phyloP scores from a whole-genome alignment of 306 rosid species.

The Citrullus amarus region DNA sequence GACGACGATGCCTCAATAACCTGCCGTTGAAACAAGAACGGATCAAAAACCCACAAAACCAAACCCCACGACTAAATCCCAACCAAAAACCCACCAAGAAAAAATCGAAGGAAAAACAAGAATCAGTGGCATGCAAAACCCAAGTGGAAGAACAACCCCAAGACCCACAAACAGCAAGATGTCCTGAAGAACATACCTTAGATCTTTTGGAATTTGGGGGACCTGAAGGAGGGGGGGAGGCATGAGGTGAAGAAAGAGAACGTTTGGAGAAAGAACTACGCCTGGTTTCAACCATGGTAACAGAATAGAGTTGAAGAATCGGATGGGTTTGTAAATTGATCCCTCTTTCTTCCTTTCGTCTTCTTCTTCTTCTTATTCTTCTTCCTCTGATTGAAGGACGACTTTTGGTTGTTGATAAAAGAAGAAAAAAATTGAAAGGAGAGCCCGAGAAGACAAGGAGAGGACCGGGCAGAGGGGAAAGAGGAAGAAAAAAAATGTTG shows the following conservation, averaged over 20 bases:
- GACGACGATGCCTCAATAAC: conserved; percentile 61
- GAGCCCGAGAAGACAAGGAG: neutral
- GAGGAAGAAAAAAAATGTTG: neutral
- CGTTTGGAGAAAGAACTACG: conserved; percentile 90
- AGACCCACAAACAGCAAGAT: neutral
- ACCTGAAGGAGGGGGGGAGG: conserved; percentile 41
- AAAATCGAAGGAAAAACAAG: neutral
- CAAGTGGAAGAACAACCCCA: neutral
- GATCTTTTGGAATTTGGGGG: conserved; percentile 44
- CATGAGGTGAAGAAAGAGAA: conserved; percentile 31
- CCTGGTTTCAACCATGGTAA: conserved; percentile 86
- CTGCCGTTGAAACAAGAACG: conserved; percentile 25
- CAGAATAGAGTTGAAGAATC: neutral
- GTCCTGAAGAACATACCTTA: conserved; percentile 34
- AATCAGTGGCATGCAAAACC: conserved; percentile 1
- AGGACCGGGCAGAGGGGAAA: neutral
- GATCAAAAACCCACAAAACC: conserved; percentile 15
- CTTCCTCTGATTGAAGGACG: neutral
- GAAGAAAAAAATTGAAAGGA: neutral
- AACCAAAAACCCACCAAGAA: neutral
- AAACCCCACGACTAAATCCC: conserved; percentile 17
- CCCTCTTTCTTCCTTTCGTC: neutral
- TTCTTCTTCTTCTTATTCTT: neutral
- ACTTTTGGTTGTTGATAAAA: neutral
- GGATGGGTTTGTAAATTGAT: neutral